These are phyloP conservation scores for Plenodomus lindquistii DNA, from an alignment of 2,329 filamentous ascomycete genomes.

Conservation along the genomic window DNA sequence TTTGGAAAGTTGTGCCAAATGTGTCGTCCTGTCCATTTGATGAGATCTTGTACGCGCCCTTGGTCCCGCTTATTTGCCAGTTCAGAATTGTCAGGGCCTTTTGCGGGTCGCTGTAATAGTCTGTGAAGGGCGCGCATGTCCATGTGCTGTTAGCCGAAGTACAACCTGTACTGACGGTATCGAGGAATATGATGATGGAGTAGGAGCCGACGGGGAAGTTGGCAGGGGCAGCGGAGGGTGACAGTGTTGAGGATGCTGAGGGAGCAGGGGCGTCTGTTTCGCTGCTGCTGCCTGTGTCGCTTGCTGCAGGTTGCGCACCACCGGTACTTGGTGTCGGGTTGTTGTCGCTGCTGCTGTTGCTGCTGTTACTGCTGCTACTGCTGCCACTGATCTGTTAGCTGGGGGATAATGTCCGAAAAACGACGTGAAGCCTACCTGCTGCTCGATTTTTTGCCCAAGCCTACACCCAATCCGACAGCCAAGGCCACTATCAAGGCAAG, in stretches of 20 bases:
- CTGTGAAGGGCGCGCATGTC: constrained; percentile 63
- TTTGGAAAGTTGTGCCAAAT: constrained; percentile 60
- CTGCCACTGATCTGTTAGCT: constrained; percentile 6
- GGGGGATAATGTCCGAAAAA: no score
- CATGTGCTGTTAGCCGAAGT: constrained; percentile 63
- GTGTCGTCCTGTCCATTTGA: constrained; percentile 56
- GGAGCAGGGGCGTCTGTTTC: constrained; percentile 11
- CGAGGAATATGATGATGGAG: constrained; percentile 62
- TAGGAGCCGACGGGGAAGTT: constrained; percentile 67
- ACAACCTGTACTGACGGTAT: constrained; percentile 58
- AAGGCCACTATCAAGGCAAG: constrained; percentile 44
- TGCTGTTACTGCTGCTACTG: no score
- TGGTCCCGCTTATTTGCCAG: constrained; percentile 60
- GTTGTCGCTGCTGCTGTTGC: not conserved
- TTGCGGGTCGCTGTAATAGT: constrained; percentile 50
- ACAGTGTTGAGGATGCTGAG: constrained; percentile 18
- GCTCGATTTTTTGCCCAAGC: constrained; percentile 44
- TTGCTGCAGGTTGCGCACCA: constrained; percentile 7
- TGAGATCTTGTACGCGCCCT: constrained; percentile 56
- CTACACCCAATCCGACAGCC: constrained; percentile 46
- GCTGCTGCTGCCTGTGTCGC: constrained; percentile 5
- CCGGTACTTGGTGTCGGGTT: constrained; percentile 4
- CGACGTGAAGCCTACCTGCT: constrained; percentile 19
- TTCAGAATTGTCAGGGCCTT: constrained; percentile 58
- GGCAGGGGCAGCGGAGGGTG: constrained; percentile 22